A percentile compares a stretch with the other conserved stretches of the same genome.
Evolutionary conservation across 805 yeast species (phyloP).

Genomic region (Teunomyces stri): DNA sequence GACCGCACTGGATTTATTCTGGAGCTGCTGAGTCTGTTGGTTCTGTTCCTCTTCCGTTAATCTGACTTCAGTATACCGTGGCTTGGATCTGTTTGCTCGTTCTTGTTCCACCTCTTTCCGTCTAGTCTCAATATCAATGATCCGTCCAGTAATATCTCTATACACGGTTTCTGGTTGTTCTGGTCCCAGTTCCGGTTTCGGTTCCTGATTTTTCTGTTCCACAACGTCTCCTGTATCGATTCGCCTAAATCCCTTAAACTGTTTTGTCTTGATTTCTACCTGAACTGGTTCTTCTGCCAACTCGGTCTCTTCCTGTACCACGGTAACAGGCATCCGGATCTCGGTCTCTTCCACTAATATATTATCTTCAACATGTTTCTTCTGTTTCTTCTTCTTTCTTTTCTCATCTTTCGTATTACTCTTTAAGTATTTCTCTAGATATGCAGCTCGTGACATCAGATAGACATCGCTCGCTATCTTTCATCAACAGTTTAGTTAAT

Average conservation of each 20-base stretch:
- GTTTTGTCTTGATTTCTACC: constrained; percentile 14
- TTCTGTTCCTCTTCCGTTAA: constrained; percentile 30
- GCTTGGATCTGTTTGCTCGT: constrained; percentile 14
- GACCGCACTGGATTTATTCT: constrained; percentile 19
- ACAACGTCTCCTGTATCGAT: constrained; percentile 21
- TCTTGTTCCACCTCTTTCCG: constrained; percentile 22
- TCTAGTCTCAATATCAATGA: constrained; percentile 38
- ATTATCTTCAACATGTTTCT: neutral
- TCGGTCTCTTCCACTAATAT: constrained; percentile 14
- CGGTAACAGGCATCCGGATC: constrained; percentile 3
- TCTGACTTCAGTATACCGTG: constrained; percentile 19
- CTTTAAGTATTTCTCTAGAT: neutral
- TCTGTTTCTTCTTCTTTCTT: neutral
- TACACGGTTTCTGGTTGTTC: constrained; percentile 38
- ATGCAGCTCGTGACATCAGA: constrained; percentile 2
- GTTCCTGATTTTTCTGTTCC: neutral
- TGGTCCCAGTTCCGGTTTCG: neutral
- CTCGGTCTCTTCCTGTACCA: neutral
- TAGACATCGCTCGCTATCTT: neutral
- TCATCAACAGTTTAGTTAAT: neutral
- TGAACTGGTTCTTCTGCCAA: constrained; percentile 17
- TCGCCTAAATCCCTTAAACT: constrained; percentile 34
- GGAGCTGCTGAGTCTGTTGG: constrained; percentile 24
- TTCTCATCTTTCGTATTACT: neutral
- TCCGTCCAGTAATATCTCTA: constrained; percentile 63